phyloP scores from a whole-genome alignment of 2,329 filamentous ascomycete species.

The Pseudocercospora cruenta region DNA sequence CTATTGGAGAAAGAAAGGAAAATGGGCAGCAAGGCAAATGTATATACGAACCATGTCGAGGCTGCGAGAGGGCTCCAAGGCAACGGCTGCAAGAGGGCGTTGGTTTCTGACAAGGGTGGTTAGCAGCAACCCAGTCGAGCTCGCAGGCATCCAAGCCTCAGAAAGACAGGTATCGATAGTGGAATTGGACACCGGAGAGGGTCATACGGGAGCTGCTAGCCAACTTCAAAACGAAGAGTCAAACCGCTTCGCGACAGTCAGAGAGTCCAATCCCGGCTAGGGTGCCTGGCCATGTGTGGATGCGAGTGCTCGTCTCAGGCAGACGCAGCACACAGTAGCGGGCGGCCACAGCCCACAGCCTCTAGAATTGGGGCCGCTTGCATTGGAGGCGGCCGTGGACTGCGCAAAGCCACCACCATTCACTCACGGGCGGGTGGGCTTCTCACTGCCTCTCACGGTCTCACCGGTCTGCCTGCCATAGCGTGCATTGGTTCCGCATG shows the following conservation, averaged over 20 bases:
- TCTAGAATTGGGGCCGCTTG: not conserved
- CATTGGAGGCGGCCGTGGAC: not conserved
- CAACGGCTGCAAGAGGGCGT: constrained; percentile 5
- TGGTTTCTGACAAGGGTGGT: not conserved
- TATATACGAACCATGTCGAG: not conserved
- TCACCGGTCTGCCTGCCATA: not conserved
- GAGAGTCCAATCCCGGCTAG: not conserved
- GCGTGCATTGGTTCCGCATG: constrained; percentile 2
- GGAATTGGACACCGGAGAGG: constrained; percentile 9
- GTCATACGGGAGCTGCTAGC: constrained; percentile 1
- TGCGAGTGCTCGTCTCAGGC: not conserved
- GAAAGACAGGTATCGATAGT: not conserved
- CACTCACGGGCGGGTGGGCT: not conserved
- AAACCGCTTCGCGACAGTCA: constrained; percentile 2
- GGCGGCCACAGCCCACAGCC: not conserved
- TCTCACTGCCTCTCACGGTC: not conserved
- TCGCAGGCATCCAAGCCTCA: not conserved
- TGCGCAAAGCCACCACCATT: constrained; percentile 3
- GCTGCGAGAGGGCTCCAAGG: not conserved
- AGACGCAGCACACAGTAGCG: not conserved
- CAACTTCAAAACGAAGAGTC: constrained; percentile 6
- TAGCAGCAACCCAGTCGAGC: not conserved
- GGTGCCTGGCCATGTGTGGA: too few relatives aligned
- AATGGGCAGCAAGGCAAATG: constrained; percentile 8
- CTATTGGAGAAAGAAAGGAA: constrained; percentile 3